A percentile compares a stretch with the other conserved stretches of the same genome.
Conservation (phyloP, 108 stramenopile species). For the Licmophora abbreviata region DNA sequence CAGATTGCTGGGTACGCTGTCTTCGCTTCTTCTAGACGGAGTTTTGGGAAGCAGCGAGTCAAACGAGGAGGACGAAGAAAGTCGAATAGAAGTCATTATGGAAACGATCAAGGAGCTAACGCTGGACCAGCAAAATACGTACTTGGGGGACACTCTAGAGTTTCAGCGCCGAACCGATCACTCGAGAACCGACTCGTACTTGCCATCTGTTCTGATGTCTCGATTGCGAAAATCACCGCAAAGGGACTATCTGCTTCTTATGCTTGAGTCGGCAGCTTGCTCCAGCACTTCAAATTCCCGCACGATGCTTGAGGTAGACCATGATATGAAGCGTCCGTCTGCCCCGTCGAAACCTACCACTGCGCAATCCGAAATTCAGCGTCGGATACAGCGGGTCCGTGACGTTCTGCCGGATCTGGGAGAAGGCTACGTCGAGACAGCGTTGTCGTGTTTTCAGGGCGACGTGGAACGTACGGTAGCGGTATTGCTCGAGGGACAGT, state of each 20-base stretch:
- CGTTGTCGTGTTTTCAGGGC: constrained; percentile 52
- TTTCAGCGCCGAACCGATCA: constrained; percentile 14
- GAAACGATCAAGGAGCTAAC: constrained; percentile 19
- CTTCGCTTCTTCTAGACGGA: constrained; percentile 23
- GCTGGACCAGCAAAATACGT: constrained; percentile 23
- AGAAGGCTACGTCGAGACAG: constrained; percentile 75
- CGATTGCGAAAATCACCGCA: background rate
- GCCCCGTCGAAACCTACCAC: background rate
- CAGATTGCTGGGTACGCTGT: too few species aligned
- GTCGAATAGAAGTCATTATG: constrained; percentile 12
- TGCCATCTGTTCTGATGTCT: background rate
- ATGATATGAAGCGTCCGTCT: too few species aligned
- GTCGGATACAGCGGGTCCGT: constrained; percentile 32
- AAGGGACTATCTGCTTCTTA: too few species aligned
- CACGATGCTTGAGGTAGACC: too few species aligned
- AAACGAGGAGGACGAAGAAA: background rate
- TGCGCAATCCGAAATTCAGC: constrained; percentile 19
- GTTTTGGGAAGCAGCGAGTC: constrained; percentile 4
- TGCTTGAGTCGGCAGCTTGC: too few species aligned
- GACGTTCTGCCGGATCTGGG: constrained; percentile 65
- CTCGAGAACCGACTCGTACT: background rate
- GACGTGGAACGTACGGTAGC: constrained; percentile 55
- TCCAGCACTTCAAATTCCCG: too few species aligned
- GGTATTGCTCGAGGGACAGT: constrained; percentile 30
- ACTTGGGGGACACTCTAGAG: constrained; percentile 23